A percentile compares a stretch with the other conserved stretches of the same genome.
These are phyloP conservation scores for Xanthoparmelia taractica DNA, from an alignment of 495 filamentous ascomycete genomes.

Conservation along the genomic window DNA sequence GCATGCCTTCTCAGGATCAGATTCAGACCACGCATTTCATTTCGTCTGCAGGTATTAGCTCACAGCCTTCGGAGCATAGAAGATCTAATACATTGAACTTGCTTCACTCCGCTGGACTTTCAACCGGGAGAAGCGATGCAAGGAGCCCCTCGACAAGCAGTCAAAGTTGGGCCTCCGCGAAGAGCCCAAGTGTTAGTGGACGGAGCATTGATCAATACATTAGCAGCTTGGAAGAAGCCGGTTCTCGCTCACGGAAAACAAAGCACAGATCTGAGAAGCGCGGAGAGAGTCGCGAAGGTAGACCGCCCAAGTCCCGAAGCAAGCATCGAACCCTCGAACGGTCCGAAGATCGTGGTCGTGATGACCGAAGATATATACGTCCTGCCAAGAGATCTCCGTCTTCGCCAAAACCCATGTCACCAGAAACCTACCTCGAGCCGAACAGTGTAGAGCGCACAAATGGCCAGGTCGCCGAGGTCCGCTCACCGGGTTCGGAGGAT, in stretches of 20 bases:
- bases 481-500: constrained; percentile 17
- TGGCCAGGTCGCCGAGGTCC: constrained; percentile 9
- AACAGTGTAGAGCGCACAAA: constrained; percentile 39
- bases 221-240: constrained; percentile 72
- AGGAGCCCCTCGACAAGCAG: constrained; percentile 38
- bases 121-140: constrained; percentile 20
- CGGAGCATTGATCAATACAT: constrained; percentile 80
- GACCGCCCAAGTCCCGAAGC: constrained; percentile 41
- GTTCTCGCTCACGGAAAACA: constrained; percentile 50
- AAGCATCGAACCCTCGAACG: constrained; percentile 47
- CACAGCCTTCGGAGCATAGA: constrained; percentile 20
- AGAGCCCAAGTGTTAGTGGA: constrained; percentile 48
- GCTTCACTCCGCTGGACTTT: constrained; percentile 22
- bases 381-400: constrained; percentile 83
- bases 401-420: constrained; percentile 86
- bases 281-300: constrained; percentile 50
- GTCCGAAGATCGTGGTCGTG: constrained; percentile 62
- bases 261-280: constrained; percentile 41
- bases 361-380: constrained; percentile 58
- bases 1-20: constrained; percentile 52
- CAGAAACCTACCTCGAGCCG: constrained; percentile 60
- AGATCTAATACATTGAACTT: constrained; percentile 20
- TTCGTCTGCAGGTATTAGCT: constrained; percentile 12
- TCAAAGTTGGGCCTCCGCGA: constrained; percentile 41
- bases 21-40: constrained; percentile 21